Conservation (phyloP, 2,329 filamentous ascomycete genomes). For the Orbilia javanica region DNA sequence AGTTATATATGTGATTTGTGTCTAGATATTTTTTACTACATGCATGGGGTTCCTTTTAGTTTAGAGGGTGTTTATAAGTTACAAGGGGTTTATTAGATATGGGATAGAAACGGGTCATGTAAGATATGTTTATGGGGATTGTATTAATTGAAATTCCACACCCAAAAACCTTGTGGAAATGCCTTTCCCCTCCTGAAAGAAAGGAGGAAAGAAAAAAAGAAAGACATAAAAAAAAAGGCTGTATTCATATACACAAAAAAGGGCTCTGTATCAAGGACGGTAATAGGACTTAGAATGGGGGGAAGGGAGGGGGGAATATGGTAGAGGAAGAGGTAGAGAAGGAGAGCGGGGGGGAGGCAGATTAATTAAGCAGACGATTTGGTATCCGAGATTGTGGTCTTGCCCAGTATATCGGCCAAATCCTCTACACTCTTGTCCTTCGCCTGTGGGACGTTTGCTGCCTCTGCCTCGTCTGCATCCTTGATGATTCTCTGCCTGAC, state of each 20-base stretch:
- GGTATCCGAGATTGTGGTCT: slow-evolving; percentile 58
- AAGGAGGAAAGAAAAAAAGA: neutral
- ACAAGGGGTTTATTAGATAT: neutral
- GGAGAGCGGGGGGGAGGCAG: neutral
- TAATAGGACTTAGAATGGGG: neutral
- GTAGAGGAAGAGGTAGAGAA: too few species aligned
- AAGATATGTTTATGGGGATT: neutral
- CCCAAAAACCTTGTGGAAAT: neutral
- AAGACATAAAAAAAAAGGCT: neutral
- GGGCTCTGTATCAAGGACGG: slow-evolving; percentile 1
- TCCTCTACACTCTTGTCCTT: slow-evolving; percentile 66
- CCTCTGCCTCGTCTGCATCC: slow-evolving; percentile 78
- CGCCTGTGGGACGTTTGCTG: slow-evolving; percentile 77
- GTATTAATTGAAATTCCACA: neutral
- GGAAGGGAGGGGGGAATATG: neutral
- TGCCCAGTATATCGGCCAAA: slow-evolving; percentile 60
- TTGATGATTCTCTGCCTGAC: slow-evolving; percentile 78
- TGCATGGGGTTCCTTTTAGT: neutral
- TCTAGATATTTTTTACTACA: neutral
- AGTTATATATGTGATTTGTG: too few species aligned
- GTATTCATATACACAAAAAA: slow-evolving; percentile 23
- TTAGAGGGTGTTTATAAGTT: neutral
- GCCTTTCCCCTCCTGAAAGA: neutral
- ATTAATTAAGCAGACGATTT: slow-evolving; percentile 4
- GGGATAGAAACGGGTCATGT: neutral